Evolutionary conservation across 2,329 filamentous ascomycete genomes (phyloP).

Genomic region (Cladophialophora immunda): DNA sequence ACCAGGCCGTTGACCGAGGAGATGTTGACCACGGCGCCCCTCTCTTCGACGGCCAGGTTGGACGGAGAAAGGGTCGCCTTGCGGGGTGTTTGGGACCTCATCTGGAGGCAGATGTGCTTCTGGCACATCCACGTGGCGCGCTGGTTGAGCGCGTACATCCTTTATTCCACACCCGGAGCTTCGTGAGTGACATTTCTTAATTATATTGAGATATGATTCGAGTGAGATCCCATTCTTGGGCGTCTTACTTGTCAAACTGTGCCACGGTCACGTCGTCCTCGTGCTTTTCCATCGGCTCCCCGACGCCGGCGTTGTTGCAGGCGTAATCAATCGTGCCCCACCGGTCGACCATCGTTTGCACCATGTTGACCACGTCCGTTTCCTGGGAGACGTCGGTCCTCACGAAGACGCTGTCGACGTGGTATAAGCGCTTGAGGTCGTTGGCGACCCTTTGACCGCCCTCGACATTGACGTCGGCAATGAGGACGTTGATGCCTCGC

Average conservation of each 20-base stretch:
- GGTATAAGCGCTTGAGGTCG: slow-evolving; percentile 1
- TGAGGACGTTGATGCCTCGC: not conserved
- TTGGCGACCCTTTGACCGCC: slow-evolving; percentile 2
- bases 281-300: slow-evolving; percentile 10
- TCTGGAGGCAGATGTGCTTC: not conserved
- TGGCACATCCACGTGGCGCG: not conserved
- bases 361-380: slow-evolving; percentile 23
- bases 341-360: slow-evolving; percentile 53
- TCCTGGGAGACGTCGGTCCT: slow-evolving; percentile 10
- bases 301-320: slow-evolving; percentile 18
- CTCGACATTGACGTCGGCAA: slow-evolving; percentile 21
- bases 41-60: not conserved
- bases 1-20: slow-evolving; percentile 49
- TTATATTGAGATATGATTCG: not conserved
- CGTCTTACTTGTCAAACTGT: not conserved
- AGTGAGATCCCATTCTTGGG: too few relatives aligned
- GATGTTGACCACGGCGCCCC: slow-evolving; percentile 50
- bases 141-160: not conserved
- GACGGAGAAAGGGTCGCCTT: not conserved
- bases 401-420: slow-evolving; percentile 9
- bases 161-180: too few relatives aligned
- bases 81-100: not conserved
- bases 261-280: not conserved
- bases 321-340: slow-evolving; percentile 50
- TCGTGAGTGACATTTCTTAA: too few relatives aligned